These are phyloP conservation scores for Dorcoceras hygrometricum DNA, from an alignment of 257 asterid species.

Conservation along the genomic window DNA sequence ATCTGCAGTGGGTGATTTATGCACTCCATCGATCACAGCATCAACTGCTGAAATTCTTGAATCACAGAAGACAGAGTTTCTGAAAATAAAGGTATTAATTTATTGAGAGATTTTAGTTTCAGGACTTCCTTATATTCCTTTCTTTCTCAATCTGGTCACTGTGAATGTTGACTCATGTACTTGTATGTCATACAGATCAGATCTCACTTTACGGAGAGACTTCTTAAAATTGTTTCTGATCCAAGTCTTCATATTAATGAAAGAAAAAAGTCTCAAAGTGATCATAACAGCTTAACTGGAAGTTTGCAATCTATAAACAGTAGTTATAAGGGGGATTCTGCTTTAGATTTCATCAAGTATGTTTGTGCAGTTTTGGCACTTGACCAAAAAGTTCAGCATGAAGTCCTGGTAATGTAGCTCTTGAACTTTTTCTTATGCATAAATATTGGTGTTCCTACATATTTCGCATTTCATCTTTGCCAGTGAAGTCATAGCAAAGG, in stretches of 20 bases:
- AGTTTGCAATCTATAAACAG: constrained; percentile 38
- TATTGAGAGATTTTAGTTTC: constrained; percentile 16
- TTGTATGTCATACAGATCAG: constrained; percentile 53
- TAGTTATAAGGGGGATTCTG: constrained; percentile 61
- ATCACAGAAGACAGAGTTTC: constrained; percentile 60
- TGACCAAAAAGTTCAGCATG: constrained; percentile 92
- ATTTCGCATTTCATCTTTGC: constrained; percentile 20
- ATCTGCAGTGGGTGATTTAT: constrained; percentile 48
- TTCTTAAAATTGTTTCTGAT: constrained; percentile 76
- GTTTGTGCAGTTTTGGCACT: constrained; percentile 90
- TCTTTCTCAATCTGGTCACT: constrained; percentile 1
- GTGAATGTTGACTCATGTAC: constrained; percentile 12
- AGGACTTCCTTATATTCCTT: constrained; percentile 6
- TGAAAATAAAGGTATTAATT: constrained; percentile 84
- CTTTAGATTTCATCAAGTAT: constrained; percentile 87
- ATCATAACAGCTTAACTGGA: constrained; percentile 34
- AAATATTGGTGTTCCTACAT: background rate
- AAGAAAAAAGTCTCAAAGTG: constrained; percentile 43
- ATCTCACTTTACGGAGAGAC: constrained; percentile 81
- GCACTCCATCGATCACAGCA: constrained; percentile 94
- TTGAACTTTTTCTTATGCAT: constrained; percentile 12
- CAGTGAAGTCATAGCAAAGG: constrained; percentile 13
- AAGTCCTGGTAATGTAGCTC: constrained; percentile 70
- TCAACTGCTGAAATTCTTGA: constrained; percentile 85
- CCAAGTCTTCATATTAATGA: constrained; percentile 57